Evolutionary conservation across 208 protist genomes (phyloP), one percentile per base, ranked within the genome.

Genomic region (Vickermania spadyakhi): DNA sequence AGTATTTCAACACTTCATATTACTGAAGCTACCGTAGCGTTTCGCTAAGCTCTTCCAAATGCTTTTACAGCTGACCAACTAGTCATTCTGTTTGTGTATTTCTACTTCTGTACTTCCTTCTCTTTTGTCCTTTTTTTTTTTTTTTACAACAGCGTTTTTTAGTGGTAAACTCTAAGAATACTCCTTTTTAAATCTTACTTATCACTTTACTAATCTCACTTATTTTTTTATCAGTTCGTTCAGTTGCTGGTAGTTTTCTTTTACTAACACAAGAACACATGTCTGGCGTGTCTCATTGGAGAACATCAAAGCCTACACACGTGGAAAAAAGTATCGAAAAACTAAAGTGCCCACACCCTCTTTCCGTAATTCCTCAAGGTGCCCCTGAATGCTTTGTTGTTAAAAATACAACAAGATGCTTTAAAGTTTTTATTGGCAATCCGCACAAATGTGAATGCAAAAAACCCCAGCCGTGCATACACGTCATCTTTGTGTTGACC

Each of bases 401-500:
- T n/a, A 23, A 41, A 36, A 72, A 64, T 62, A 45, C 60, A 14
- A 45, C 41, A 11, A 54, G 56, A n/a, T 75, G 72, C 18, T 79
- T 63, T 66, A 72, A 22, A 3, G 78, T 76, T 57, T 71, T 64
- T 18, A 56, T 91, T 26, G 81, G 77, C 1, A 72, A 75, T 58
- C 73, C 77, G 1, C 82, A 94, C 58, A 2, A 54, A 22, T 94
- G 84, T 57, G 79, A 78, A 2, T 91, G 83, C 52, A 0, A 50
- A 11, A 52, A 64, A 0, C 57, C 51, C 5, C 78, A 91, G 30
- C 75, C 80, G 7, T 94, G 88, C 53, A 3, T 81, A 22, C 88
- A 94, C 62, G 50, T 83, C 49, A 58, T 94, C 18, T 75, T 76
- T 57, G 62, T 92, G 3, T 58, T 94, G 31, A 58, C 73, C 18